Percentiles rank a stretch among this genome's conserved stretches.
phyloP scores from a whole-genome alignment of 176 grass and related monocot genomes.

The Triticum dicoccoides region DNA sequence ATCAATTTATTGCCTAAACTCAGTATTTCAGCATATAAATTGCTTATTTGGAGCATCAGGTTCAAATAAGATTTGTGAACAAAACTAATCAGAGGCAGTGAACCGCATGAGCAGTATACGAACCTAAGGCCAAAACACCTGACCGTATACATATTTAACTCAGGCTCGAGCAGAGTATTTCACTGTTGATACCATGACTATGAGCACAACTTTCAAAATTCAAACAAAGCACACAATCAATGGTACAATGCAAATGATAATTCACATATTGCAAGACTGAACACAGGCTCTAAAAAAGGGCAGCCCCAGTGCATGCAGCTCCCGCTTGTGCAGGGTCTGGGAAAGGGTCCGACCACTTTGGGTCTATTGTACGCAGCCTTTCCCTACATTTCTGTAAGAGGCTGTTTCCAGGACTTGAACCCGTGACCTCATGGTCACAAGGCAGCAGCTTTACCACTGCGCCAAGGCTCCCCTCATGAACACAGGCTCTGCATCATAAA shows the following conservation, averaged over 20 bases:
- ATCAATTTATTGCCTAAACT: neutral
- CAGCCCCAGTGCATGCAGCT: no score
- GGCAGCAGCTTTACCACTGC: no score
- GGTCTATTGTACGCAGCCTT: no score
- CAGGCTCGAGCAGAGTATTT: neutral
- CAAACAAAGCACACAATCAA: neutral
- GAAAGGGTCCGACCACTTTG: no score
- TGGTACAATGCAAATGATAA: neutral
- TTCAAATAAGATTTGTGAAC: neutral
- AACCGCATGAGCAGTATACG: neutral
- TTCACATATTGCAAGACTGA: neutral
- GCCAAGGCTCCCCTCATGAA: neutral
- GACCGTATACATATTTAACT: neutral
- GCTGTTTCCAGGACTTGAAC: no score
- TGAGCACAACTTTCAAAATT: constrained; percentile 13
- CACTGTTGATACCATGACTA: neutral
- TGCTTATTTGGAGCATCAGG: neutral
- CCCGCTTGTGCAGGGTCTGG: no score
- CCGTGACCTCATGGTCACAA: no score
- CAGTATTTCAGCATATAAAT: constrained; percentile 12
- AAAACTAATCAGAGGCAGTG: neutral
- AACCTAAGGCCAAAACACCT: neutral
- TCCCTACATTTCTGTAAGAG: no score
- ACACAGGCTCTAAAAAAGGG: neutral
- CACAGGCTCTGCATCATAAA: neutral